Conservation (phyloP, 106 monocot species). For the Dioscorea dumetorum region DNA sequence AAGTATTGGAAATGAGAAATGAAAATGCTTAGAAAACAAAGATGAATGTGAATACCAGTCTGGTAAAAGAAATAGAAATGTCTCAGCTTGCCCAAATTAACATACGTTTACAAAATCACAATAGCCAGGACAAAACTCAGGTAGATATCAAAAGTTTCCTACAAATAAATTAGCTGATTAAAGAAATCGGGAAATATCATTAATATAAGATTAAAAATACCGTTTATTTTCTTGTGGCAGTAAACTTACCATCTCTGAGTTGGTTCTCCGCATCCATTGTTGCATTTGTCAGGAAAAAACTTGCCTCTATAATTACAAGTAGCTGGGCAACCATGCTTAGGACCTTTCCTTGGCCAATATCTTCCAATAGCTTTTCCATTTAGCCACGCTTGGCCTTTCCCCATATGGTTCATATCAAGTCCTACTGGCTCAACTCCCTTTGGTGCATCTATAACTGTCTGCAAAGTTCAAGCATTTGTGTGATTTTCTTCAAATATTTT, state of each 20-base stretch:
- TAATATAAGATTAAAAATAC: background rate
- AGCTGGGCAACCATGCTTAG: conserved; percentile 37
- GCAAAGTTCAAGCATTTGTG: background rate
- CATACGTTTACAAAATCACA: background rate
- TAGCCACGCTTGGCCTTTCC: conserved; percentile 89
- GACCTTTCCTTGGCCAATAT: conserved; percentile 76
- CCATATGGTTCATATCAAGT: conserved; percentile 89
- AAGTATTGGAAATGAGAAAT: background rate
- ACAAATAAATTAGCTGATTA: background rate
- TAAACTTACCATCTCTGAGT: conserved; percentile 91
- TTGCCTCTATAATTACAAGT: conserved; percentile 80
- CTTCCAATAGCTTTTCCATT: conserved; percentile 89
- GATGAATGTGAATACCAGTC: too few relatives aligned
- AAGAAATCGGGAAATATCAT: background rate
- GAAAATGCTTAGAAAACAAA: too few relatives aligned
- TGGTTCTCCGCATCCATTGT: conserved; percentile 81
- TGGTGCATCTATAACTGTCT: conserved; percentile 59
- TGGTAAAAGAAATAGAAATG: too few relatives aligned
- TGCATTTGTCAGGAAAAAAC: conserved; percentile 83
- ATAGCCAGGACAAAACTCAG: background rate
- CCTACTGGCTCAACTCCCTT: conserved; percentile 78
- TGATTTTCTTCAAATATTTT: too few relatives aligned
- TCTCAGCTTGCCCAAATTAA: background rate
- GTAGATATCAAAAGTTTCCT: background rate
- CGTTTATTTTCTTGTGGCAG: background rate